Evolutionary conservation across 257 asterid genomes (phyloP).

Genomic region (Echium plantagineum): DNA sequence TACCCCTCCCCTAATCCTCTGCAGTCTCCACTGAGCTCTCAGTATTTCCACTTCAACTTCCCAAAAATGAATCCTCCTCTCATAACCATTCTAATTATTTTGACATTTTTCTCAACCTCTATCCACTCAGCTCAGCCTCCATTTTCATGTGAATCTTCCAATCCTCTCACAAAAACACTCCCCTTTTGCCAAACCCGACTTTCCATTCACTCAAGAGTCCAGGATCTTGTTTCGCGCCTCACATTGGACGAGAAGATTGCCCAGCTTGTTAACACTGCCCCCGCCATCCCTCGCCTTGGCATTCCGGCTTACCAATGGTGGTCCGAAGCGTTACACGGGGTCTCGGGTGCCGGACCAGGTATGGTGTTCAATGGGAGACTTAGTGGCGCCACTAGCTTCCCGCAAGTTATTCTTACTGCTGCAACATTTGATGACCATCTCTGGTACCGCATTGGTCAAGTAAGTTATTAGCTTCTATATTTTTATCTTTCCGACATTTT

Average conservation of each 20-base stretch:
- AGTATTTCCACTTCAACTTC: background rate
- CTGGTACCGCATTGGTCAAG: conserved; percentile 89
- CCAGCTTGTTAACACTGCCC: conserved; percentile 68
- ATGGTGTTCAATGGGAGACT: conserved; percentile 40
- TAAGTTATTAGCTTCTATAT: background rate
- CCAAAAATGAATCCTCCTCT: conserved; percentile 27
- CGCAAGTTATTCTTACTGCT: conserved; percentile 83
- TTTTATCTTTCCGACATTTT: too few relatives aligned
- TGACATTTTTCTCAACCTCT: conserved; percentile 7
- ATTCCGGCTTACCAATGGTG: conserved; percentile 84
- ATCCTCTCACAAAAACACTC: conserved; percentile 31
- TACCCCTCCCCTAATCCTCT: background rate
- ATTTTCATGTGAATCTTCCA: conserved; percentile 41
- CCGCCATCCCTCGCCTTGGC: conserved; percentile 64
- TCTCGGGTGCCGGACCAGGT: conserved; percentile 58
- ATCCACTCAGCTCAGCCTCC: conserved; percentile 40
- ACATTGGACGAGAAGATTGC: conserved; percentile 72
- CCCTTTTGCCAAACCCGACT: conserved; percentile 48
- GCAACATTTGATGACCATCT: conserved; percentile 64
- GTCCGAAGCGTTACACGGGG: conserved; percentile 95
- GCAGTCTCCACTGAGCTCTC: background rate
- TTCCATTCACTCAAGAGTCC: conserved; percentile 41
- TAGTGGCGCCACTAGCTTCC: conserved; percentile 68
- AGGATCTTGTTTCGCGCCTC: conserved; percentile 62
- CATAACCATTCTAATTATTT: conserved; percentile 9